These are phyloP conservation scores for Malus fusca DNA, from an alignment of 306 rosid species.

Conservation along the genomic window DNA sequence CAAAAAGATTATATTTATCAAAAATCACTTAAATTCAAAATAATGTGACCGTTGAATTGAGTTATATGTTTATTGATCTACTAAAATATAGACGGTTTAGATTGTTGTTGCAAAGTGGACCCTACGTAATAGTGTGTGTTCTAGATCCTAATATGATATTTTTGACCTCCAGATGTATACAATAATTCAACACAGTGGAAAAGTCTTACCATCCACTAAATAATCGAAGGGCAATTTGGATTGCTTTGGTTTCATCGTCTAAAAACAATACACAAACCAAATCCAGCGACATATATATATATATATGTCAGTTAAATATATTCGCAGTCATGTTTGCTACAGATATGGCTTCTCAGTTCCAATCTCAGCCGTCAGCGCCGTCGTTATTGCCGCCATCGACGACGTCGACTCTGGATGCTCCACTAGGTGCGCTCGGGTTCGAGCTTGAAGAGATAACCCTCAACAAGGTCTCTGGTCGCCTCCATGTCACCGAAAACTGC, in stretches of 20 bases:
- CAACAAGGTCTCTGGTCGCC: conserved; percentile 53
- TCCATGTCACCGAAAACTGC: conserved; percentile 50
- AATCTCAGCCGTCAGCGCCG: background rate
- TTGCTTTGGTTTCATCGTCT: background rate
- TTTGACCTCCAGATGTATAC: background rate
- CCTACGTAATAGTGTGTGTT: too few species aligned
- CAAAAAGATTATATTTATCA: too few species aligned
- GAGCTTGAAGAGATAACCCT: conserved; percentile 46
- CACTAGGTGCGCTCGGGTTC: conserved; percentile 61
- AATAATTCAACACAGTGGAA: background rate
- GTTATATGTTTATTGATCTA: too few species aligned
- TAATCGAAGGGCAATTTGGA: background rate
- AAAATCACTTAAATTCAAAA: too few species aligned
- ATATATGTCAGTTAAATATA: background rate
- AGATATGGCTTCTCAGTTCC: conserved; percentile 1
- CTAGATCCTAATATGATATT: background rate
- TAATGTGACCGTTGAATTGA: too few species aligned
- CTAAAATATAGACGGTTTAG: too few species aligned
- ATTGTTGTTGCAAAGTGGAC: too few species aligned
- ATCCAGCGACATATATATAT: too few species aligned
- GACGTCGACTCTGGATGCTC: conserved; percentile 40
- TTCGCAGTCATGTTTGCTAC: background rate
- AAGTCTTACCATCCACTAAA: background rate
- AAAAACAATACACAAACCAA: too few species aligned
- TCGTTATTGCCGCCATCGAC: conserved; percentile 7